Evolutionary conservation across 1,284 basidiomycete genomes (phyloP), one percentile per base, ranked within the genome.

Genomic region (Phellinidium pouzarii): DNA sequence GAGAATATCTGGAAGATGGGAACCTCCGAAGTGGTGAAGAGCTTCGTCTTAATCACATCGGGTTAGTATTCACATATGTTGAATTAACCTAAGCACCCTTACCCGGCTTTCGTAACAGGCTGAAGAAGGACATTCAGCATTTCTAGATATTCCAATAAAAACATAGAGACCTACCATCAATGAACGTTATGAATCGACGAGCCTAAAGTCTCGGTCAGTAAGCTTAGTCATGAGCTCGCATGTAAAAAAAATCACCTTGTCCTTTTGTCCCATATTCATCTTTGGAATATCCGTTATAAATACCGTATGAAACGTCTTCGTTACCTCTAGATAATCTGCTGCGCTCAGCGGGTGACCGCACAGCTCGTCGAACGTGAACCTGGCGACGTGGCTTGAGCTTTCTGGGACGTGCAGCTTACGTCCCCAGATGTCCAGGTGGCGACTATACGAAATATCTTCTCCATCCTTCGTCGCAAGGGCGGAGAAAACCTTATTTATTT

Each of bases 261-360:
- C 96, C 69, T 96, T 93, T 68, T 87, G 80, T 54, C 82, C 78
- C 59, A 98, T 66, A 0, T 84, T 87, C 83, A 99, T 87, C 72
- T 88, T 87, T 40, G 91, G 92, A 20, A 99, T 81, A 60, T 91
- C 85, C 38, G 85, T 74, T 38, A 99, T 72, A 65, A 99, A 98
- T 34, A 99, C 77, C 6, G 91, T 94, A 44, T 78, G 75, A 65
- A 96, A 99, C 40, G 75, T 82, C 62, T 82, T 82, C 25, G 94
- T 96, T 54, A 99, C 82, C 71, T 97, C 93, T 40, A 99, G 71
- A 68, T 98, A 99, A 69, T 99, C 96, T 4, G 93, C 91, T 14
- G 96, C 95, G 60, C 89, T 91, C 61, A 95, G 72, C 1, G 95
- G 91, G 60, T 82, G 79, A 4, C 91, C 91, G 66, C 96, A 99